phyloP scores from a whole-genome alignment of 805 yeast genomes.

The Ogataea nakhonphanomensis region DNA sequence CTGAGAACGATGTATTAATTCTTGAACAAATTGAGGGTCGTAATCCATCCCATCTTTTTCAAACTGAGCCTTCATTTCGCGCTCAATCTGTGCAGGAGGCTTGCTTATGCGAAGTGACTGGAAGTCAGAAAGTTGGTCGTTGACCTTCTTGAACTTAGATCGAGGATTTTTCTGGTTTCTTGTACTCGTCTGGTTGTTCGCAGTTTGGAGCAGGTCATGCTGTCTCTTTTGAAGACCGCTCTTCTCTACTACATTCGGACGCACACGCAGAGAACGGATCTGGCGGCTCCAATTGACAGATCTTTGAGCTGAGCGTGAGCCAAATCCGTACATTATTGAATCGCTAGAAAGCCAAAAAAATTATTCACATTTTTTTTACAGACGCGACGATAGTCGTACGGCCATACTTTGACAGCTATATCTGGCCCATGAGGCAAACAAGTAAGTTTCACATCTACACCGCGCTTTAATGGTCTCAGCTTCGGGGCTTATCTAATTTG shows the following conservation, averaged over 20 bases:
- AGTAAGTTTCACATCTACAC: too few species aligned
- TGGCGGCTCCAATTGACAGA: too few species aligned
- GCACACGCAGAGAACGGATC: too few species aligned
- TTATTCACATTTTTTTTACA: background rate
- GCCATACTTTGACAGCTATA: background rate
- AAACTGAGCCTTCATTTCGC: conserved; percentile 25
- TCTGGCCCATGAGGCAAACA: too few species aligned
- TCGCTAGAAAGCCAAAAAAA: background rate
- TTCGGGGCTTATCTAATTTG: too few species aligned
- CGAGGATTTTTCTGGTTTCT: background rate
- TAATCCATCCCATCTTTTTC: conserved; percentile 27
- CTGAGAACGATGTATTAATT: conserved; percentile 24
- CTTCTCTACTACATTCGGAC: too few species aligned
- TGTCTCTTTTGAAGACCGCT: too few species aligned
- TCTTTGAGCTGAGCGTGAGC: too few species aligned
- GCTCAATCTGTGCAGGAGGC: conserved; percentile 26
- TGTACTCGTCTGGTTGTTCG: too few species aligned
- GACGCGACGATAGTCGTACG: conserved; percentile 11
- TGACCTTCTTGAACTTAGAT: background rate
- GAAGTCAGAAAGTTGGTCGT: background rate
- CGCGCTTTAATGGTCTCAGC: too few species aligned
- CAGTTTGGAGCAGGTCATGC: too few species aligned
- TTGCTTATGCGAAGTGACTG: conserved; percentile 9
- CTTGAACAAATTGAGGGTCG: conserved; percentile 29
- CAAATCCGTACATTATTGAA: background rate